Conservation (phyloP, 2,329 filamentous ascomycete genomes). For the Penicillium corylophilum region DNA sequence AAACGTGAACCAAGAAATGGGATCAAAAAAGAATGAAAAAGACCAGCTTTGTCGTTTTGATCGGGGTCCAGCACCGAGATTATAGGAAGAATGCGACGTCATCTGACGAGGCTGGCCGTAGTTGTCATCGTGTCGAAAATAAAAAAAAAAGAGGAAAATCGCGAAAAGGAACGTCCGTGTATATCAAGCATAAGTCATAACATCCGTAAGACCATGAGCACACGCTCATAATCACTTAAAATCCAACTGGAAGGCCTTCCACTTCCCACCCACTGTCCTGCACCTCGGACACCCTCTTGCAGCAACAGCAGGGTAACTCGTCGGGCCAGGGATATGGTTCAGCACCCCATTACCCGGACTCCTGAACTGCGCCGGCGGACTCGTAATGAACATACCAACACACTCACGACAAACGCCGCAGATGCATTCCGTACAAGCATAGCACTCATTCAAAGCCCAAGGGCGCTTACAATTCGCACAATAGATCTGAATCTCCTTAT, state of each 20-base stretch:
- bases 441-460: slow-evolving; percentile 76
- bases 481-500: slow-evolving; percentile 73
- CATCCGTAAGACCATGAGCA: slow-evolving; percentile 26
- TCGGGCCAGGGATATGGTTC: slow-evolving; percentile 30
- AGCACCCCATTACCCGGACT: slow-evolving; percentile 30
- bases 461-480: slow-evolving; percentile 82
- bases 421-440: slow-evolving; percentile 94
- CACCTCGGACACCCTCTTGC: slow-evolving; percentile 48
- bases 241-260: slow-evolving; percentile 51
- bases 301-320: slow-evolving; percentile 38
- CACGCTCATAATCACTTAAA: slow-evolving; percentile 38
- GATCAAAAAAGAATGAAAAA: slow-evolving; percentile 16
- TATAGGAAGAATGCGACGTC: slow-evolving; percentile 15
- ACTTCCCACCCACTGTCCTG: slow-evolving; percentile 46
- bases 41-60: slow-evolving; percentile 28
- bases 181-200: slow-evolving; percentile 31
- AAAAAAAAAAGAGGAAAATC: slow-evolving; percentile 7
- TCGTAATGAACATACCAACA: slow-evolving; percentile 55
- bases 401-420: slow-evolving; percentile 88
- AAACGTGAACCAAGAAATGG: slow-evolving; percentile 1
- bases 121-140: neutral
- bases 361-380: slow-evolving; percentile 40
- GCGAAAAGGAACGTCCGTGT: slow-evolving; percentile 16
- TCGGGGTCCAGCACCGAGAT: slow-evolving; percentile 19
- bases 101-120: slow-evolving; percentile 7